Conservation (phyloP, 768 basidiomycete genomes). For the Trametes villosa region DNA sequence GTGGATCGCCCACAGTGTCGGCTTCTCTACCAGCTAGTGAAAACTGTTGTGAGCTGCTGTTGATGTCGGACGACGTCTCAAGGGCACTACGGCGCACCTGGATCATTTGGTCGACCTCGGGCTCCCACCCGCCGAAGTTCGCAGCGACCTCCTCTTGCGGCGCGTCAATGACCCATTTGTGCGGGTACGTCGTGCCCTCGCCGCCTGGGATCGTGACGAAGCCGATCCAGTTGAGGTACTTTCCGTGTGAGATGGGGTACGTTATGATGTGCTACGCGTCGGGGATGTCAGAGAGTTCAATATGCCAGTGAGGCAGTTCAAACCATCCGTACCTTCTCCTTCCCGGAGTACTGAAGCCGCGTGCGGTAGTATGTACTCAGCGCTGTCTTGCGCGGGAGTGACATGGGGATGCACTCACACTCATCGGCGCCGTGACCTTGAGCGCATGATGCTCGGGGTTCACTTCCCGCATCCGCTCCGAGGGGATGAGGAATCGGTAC, state of each 20-base stretch:
- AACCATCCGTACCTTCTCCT: constrained; percentile 26
- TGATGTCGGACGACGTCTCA: too few relatives aligned
- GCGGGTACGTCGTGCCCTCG: constrained; percentile 28
- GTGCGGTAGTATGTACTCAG: too few relatives aligned
- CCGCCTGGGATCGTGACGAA: constrained; percentile 28
- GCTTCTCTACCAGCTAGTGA: constrained; percentile 27
- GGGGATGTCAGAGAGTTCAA: not conserved
- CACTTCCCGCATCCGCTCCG: constrained; percentile 25
- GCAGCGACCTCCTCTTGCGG: constrained; percentile 25
- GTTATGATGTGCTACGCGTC: constrained; percentile 31
- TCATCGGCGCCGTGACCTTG: constrained; percentile 10
- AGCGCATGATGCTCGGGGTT: constrained; percentile 23
- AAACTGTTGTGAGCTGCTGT: not conserved
- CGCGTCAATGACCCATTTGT: constrained; percentile 31
- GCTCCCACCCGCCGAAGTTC: constrained; percentile 31
- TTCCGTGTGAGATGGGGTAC: constrained; percentile 32
- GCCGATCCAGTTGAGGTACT: constrained; percentile 30
- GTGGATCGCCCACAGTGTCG: constrained; percentile 33
- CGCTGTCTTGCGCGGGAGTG: too few relatives aligned
- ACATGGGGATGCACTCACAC: too few relatives aligned
- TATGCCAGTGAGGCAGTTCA: not conserved
- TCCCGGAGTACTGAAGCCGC: constrained; percentile 31
- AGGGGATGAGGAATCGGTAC: constrained; percentile 32
- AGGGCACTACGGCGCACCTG: constrained; percentile 15
- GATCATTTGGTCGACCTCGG: constrained; percentile 30